Base-by-base conservation (phyloP, 352 stramenopile genomes). In the Globisporangium radiosum region DNA sequence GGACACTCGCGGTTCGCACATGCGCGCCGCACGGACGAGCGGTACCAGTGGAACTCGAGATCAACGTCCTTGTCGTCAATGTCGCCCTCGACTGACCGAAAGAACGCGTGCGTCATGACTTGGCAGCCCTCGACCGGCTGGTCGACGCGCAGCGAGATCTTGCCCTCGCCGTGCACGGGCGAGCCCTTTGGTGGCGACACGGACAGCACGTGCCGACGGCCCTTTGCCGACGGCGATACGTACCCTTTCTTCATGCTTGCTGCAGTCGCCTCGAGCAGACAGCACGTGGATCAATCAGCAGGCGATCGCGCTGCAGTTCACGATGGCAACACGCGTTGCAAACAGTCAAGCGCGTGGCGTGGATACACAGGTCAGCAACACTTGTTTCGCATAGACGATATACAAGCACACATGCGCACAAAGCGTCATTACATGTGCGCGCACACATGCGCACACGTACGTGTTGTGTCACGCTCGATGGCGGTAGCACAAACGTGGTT, bases 71-170 rank as follows among this genome's bases (percentile, higher is more conserved):
- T 81, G 64, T 87, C 77, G 59, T 90, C 76, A 45, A 86, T 87
- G 62, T 87, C 78, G 36, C 78, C 75, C 5, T 87, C 78, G 7
- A 75, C 69, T 3, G 78, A 87, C 39, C 80, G 80, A 54, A 87
- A 90, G 62, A 90, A 90, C n/a, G 78, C 76, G 62, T 90, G 81
- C 60, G 78, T 85, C 73, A 81, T 83, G 57, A 90, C 80, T 51
- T 68, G 64, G 60, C 81, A 90, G 54, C 73, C 71, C 55, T 86
- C 78, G 39, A 90, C 77, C 4, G 81, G 81, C 63, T 90, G 81
- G 57, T 90, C 81, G 25, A 90, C 78, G 33, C 81, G 78, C 53
- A 90, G 65, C 33, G 81, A 90, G 60, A 90, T 87, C 64, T 84
- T 81, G 50, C 76, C 76, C 60, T 90, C 78, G n/a, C 76, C 73